A percentile compares a stretch with the other conserved stretches of the same genome.
These are phyloP conservation scores for Albatrellus sp. DNA, from an alignment of 1,284 basidiomycete species.

Conservation along the genomic window DNA sequence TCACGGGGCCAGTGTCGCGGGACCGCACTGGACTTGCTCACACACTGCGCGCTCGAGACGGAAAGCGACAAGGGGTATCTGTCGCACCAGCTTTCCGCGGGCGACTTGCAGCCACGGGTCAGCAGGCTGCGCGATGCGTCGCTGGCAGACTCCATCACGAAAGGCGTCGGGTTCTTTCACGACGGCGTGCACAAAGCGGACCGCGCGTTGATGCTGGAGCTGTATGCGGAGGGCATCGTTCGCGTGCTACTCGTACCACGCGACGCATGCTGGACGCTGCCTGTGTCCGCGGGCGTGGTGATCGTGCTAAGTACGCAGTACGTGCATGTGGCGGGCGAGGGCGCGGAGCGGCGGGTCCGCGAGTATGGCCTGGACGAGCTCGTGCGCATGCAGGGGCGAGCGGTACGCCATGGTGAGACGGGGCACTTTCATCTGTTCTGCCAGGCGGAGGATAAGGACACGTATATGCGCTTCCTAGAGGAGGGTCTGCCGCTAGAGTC, in stretches of 20 bases:
- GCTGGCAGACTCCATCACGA: conserved; percentile 69
- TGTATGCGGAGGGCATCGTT: conserved; percentile 74
- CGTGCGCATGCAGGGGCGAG: conserved; percentile 84
- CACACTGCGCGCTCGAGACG: conserved; percentile 72
- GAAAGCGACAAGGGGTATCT: conserved; percentile 67
- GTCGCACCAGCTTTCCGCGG: conserved; percentile 35
- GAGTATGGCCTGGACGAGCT: conserved; percentile 80
- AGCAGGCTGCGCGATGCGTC: conserved; percentile 50
- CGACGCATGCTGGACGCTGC: conserved; percentile 80
- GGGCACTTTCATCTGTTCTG: conserved; percentile 82
- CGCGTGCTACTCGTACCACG: conserved; percentile 77
- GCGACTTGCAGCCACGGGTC: conserved; percentile 51
- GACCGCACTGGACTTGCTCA: conserved; percentile 79
- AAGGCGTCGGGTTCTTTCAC: conserved; percentile 85
- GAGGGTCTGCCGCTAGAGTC: conserved; percentile 90
- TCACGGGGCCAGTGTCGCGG: conserved; percentile 71
- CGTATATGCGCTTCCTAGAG: conserved; percentile 70
- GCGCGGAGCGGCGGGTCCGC: conserved; percentile 54
- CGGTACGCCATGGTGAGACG: conserved; percentile 46
- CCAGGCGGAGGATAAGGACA: conserved; percentile 71
- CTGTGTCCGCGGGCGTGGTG: conserved; percentile 70
- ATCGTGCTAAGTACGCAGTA: conserved; percentile 93
- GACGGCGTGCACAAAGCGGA: conserved; percentile 63
- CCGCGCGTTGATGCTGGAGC: conserved; percentile 66
- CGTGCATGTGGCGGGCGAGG: conserved; percentile 31